Base-by-base conservation (phyloP, 2,329 filamentous ascomycete genomes). In the Pestalotiopsis sp. region DNA sequence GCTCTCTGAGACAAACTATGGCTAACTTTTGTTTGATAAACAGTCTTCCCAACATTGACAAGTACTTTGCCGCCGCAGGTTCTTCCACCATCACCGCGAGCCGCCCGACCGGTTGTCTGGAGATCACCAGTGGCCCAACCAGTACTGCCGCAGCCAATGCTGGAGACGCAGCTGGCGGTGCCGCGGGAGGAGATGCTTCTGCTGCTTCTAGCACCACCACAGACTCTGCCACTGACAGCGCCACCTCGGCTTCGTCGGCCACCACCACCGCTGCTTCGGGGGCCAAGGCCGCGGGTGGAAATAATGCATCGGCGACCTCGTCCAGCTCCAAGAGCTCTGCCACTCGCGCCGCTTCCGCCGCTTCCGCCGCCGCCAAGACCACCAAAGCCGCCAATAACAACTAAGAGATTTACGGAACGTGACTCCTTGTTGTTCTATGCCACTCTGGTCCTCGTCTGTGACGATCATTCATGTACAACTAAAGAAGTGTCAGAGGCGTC, bases 21-120 rank as follows among this genome's bases (percentile, higher is more conserved):
- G 11, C 20, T 65, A 31, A 66, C 39, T 39, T 14, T n/a, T 25
- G n/a, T 13, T 2, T 6, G 39, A 7, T 14, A 2, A 6, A 39
- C 56, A 67, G 65, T 3, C 71, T 73, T 1, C 72, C 72, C 63
- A 73, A 73, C 64, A 73, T 73, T 38, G 72, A 73, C 70, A 73
- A 71, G 69, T 73, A 73, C 67, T 73, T 73, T 11, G 69, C 69
- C 13, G 72, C 72, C 23, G 72, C 72, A 31, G 72, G 72, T 17
- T 66, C 67, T 25, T 61, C 72, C 1, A 56, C 67, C 11, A 38
- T 73, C 11, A 66, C 61, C 17, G 67, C 72, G 12, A 45, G 67
- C 41, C 71, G 72, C 4, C 71, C 72, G 7, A 73, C 70, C 3
- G 72, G 72, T 38, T 73, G 72, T 52, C 64, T 73, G n/a, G 71